phyloP scores from a whole-genome alignment of 108 stramenopile genomes.

The Pelagomonas calceolata region DNA sequence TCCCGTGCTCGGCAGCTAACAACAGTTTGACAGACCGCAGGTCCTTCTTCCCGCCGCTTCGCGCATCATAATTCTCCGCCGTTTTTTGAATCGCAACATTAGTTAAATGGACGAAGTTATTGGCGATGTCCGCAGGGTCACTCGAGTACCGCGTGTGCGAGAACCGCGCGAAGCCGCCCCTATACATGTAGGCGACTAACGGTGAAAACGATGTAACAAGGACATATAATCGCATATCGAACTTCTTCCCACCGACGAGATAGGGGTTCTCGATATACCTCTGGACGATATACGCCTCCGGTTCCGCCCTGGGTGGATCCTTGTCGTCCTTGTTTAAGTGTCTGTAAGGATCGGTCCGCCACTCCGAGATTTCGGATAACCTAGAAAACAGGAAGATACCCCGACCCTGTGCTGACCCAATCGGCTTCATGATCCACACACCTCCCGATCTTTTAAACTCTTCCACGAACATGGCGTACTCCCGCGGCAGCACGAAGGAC shows the following conservation, averaged over 20 bases:
- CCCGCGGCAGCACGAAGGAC: slow-evolving; percentile 38
- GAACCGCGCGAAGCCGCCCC: slow-evolving; percentile 40
- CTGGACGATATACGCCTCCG: slow-evolving; percentile 53
- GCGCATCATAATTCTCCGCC: slow-evolving; percentile 41
- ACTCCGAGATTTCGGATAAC: slow-evolving; percentile 41
- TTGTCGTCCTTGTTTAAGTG: slow-evolving; percentile 23
- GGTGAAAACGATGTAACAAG: slow-evolving; percentile 51
- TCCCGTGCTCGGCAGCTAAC: slow-evolving; percentile 36
- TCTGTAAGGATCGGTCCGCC: slow-evolving; percentile 37
- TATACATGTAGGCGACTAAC: slow-evolving; percentile 35
- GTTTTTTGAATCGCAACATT: slow-evolving; percentile 56
- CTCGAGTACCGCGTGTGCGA: slow-evolving; percentile 21
- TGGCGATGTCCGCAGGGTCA: slow-evolving; percentile 24
- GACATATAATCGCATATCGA: slow-evolving; percentile 49
- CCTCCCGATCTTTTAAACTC: slow-evolving; percentile 35
- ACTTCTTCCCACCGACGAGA: slow-evolving; percentile 53
- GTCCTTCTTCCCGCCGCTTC: slow-evolving; percentile 48
- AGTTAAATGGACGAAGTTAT: slow-evolving; percentile 43
- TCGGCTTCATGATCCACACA: slow-evolving; percentile 62
- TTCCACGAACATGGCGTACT: slow-evolving; percentile 45
- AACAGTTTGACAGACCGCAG: slow-evolving; percentile 41
- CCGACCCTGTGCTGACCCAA: slow-evolving; percentile 47
- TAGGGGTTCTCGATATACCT: slow-evolving; percentile 49
- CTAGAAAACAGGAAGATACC: slow-evolving; percentile 50
- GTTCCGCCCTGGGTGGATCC: slow-evolving; percentile 12